A percentile compares a stretch with the other conserved stretches of the same genome.
These are phyloP conservation scores for Lichtheimia ramosa DNA, from an alignment of 371 early-diverging fungal species.

Conservation along the genomic window DNA sequence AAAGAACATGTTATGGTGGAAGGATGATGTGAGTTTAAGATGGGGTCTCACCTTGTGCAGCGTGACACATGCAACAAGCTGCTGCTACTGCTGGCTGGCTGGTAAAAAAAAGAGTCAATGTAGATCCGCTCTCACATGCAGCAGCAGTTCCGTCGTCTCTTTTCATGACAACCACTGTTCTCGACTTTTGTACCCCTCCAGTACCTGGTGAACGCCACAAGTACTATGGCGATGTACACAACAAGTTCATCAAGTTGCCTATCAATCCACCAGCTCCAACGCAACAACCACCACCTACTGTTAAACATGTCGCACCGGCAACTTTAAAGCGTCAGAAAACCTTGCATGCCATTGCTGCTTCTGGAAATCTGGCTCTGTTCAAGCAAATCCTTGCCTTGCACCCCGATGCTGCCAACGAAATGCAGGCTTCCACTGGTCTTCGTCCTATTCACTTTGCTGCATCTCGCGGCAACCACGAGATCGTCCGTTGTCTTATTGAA, in stretches of 20 bases:
- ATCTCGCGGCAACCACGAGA: constrained; percentile 66
- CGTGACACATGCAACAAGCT: no score
- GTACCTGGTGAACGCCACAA: constrained; percentile 66
- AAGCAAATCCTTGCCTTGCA: constrained; percentile 29
- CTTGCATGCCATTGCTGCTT: constrained; percentile 31
- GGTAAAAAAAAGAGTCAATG: not conserved
- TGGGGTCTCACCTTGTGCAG: no score
- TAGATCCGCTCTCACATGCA: not conserved
- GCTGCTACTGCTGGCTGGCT: no score
- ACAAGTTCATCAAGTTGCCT: constrained; percentile 54
- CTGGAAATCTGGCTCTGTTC: constrained; percentile 34
- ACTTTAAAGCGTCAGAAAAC: constrained; percentile 8
- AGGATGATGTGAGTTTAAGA: no score
- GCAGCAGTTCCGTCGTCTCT: not conserved
- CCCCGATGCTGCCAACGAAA: constrained; percentile 40
- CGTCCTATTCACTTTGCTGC: constrained; percentile 71
- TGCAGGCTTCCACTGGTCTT: constrained; percentile 58
- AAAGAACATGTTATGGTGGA: no score
- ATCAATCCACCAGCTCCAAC: not conserved
- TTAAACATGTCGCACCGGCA: not conserved
- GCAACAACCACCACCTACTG: not conserved
- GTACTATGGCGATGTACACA: constrained; percentile 65
- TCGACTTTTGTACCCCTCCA: constrained; percentile 66
- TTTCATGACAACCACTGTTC: constrained; percentile 8
- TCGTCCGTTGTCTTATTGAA: constrained; percentile 66